phyloP scores from a whole-genome alignment of 2,329 filamentous ascomycete genomes.

The Thielaviopsis ethacetica region DNA sequence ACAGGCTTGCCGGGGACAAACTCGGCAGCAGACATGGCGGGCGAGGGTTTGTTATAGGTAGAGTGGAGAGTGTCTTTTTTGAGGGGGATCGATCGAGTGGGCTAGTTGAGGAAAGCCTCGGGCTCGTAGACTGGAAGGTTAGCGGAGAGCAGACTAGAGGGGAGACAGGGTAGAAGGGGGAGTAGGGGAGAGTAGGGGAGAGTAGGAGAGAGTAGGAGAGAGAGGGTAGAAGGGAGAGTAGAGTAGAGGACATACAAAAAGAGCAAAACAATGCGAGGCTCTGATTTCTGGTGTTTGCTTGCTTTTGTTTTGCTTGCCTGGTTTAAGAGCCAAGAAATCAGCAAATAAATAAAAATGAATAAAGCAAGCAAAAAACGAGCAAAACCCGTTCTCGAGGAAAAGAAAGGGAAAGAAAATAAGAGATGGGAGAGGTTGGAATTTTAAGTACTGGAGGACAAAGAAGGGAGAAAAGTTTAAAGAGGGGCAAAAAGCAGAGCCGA shows the following conservation, averaged over 20 bases:
- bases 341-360: not conserved
- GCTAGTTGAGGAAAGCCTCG: not conserved
- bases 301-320: no score
- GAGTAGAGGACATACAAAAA: not conserved
- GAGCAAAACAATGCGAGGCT: no score
- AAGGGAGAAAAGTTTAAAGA: not conserved
- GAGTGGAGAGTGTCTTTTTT: not conserved
- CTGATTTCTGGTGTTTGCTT: no score
- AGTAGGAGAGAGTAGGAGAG: no score
- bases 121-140: not conserved
- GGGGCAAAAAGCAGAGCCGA: not conserved
- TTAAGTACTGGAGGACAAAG: not conserved
- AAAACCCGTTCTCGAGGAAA: not conserved
- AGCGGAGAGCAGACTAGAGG: not conserved
- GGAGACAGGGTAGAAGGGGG: not conserved
- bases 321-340: not conserved
- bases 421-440: not conserved
- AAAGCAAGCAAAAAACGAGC: not conserved
- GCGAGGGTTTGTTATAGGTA: not conserved
- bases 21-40: constrained; percentile 3
- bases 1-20: constrained; percentile 15
- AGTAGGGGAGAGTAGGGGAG: no score
- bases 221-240: not conserved
- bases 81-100: no score
- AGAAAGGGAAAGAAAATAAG: not conserved